These are phyloP conservation scores for Apiospora rasikravindrae DNA, from an alignment of 2,329 filamentous ascomycete genomes.

Conservation along the genomic window DNA sequence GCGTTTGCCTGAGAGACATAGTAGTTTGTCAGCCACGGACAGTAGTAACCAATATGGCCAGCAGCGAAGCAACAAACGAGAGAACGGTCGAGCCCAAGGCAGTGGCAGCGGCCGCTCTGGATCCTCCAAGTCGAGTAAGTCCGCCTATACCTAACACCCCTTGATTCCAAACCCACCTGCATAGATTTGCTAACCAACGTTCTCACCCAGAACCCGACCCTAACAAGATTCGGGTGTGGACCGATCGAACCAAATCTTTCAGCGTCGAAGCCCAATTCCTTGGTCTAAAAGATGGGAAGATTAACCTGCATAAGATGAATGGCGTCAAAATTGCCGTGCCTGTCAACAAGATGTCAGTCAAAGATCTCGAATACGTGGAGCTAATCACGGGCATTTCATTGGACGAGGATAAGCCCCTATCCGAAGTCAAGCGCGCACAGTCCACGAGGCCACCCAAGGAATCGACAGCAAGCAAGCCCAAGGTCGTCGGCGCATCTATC, in stretches of 20 bases:
- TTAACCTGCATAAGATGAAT: constrained; percentile 97
- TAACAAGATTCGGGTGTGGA: constrained; percentile 88
- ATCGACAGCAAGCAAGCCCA: constrained; percentile 35
- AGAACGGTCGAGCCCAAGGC: constrained; percentile 66
- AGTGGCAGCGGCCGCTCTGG: constrained; percentile 53
- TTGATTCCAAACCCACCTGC: not conserved
- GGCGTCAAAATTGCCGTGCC: constrained; percentile 98
- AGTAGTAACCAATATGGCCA: constrained; percentile 70
- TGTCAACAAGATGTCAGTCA: constrained; percentile 91
- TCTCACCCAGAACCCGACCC: constrained; percentile 73
- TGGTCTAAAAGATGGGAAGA: constrained; percentile 91
- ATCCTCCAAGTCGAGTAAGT: constrained; percentile 74
- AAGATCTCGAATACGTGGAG: constrained; percentile 96
- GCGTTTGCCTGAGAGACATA: constrained; percentile 77
- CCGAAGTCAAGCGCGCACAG: constrained; percentile 72
- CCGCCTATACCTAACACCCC: not conserved
- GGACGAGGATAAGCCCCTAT: constrained; percentile 92
- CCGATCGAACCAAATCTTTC: constrained; percentile 92
- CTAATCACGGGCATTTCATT: constrained; percentile 83
- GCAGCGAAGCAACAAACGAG: constrained; percentile 73
- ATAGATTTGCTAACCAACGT: not conserved
- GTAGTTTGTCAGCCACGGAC: constrained; percentile 73
- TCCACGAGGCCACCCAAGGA: constrained; percentile 38
- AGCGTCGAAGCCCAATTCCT: constrained; percentile 98
- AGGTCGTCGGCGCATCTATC: constrained; percentile 63